These are phyloP conservation scores for Teunomyces atbi DNA, from an alignment of 805 yeast genomes.

Conservation along the genomic window DNA sequence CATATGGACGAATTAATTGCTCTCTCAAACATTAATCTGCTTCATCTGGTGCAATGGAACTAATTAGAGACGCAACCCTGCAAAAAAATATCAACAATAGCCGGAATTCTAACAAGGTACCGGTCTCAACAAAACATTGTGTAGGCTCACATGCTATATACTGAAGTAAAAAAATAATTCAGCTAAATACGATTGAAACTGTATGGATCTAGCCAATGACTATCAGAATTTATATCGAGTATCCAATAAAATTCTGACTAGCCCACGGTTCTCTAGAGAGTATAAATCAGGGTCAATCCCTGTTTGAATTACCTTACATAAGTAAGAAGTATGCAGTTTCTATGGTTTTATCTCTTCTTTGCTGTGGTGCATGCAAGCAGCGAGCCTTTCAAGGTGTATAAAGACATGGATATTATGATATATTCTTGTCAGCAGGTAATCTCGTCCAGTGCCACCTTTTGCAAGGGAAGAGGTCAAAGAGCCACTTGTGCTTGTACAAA, in stretches of 20 bases:
- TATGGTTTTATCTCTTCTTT: neutral
- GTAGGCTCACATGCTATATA: neutral
- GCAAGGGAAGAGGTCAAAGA: neutral
- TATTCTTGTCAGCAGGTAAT: slow-evolving; percentile 11
- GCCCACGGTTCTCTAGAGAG: neutral
- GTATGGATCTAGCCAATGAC: neutral
- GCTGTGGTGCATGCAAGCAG: neutral
- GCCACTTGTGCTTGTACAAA: slow-evolving; percentile 25
- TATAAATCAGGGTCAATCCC: neutral
- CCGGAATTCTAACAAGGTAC: neutral
- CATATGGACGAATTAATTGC: too few species aligned
- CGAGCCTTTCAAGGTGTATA: neutral
- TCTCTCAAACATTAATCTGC: too few species aligned
- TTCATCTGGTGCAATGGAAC: too few species aligned
- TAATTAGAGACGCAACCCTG: too few species aligned
- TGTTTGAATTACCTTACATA: neutral
- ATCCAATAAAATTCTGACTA: neutral
- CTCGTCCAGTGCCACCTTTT: slow-evolving; percentile 7
- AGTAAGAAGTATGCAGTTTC: neutral
- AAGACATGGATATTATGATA: neutral
- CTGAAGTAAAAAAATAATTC: neutral
- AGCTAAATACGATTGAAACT: neutral
- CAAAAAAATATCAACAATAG: neutral
- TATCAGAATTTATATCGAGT: neutral
- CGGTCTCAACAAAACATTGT: neutral